These are phyloP conservation scores for Trifolium repens DNA, from an alignment of 306 rosid genomes.

Conservation along the genomic window DNA sequence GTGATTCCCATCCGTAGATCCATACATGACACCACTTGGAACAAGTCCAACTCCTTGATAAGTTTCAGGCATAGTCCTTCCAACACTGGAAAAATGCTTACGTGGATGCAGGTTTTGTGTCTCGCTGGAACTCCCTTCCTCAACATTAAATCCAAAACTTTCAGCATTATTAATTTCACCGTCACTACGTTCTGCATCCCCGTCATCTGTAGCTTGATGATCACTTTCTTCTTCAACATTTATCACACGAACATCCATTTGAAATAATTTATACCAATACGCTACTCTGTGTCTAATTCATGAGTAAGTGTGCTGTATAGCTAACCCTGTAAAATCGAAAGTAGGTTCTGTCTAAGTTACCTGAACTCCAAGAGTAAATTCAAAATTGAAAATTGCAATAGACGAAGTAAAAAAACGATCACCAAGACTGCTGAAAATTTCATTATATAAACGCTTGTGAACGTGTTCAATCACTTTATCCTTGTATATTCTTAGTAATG, in stretches of 20 bases:
- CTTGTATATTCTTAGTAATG: not conserved
- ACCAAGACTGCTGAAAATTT: not conserved
- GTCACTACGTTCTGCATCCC: conserved; percentile 53
- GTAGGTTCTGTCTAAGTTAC: conserved; percentile 35
- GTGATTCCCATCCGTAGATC: conserved; percentile 75
- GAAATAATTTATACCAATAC: conserved; percentile 37
- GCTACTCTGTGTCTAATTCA: conserved; percentile 37
- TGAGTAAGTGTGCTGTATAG: conserved; percentile 37
- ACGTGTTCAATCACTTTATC: not conserved
- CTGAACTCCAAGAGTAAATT: conserved; percentile 40
- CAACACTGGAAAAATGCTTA: conserved; percentile 83
- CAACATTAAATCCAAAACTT: conserved; percentile 52
- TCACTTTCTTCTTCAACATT: conserved; percentile 64
- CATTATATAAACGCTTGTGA: not conserved
- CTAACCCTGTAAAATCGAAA: conserved; percentile 42
- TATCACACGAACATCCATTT: conserved; percentile 80
- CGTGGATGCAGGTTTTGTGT: conserved; percentile 66
- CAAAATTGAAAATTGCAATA: conserved; percentile 29
- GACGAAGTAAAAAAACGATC: not conserved
- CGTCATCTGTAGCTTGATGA: conserved; percentile 55
- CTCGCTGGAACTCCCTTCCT: conserved; percentile 56
- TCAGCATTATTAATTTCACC: conserved; percentile 60
- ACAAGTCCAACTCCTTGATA: conserved; percentile 74
- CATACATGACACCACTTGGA: conserved; percentile 93
- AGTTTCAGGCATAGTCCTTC: conserved; percentile 67